phyloP scores from a whole-genome alignment of 495 filamentous ascomycete genomes.

The Aspergillus wentii region DNA sequence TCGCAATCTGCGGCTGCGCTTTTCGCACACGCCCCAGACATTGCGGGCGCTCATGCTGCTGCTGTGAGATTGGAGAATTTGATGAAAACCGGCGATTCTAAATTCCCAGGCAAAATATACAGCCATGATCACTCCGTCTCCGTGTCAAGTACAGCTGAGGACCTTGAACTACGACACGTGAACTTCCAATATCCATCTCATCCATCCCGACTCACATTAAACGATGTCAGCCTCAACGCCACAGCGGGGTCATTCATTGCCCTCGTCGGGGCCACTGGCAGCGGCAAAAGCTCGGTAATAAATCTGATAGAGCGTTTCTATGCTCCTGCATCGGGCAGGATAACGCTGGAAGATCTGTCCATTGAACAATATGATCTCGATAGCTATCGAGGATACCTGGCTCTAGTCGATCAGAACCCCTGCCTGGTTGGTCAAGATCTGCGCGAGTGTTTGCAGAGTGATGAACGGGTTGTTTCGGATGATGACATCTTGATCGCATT shows the following conservation, averaged over 20 bases:
- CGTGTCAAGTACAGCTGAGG: slow-evolving; percentile 1
- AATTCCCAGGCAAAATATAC: not conserved
- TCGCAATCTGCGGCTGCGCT: slow-evolving; percentile 41
- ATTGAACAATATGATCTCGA: slow-evolving; percentile 37
- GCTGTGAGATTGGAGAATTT: slow-evolving; percentile 2
- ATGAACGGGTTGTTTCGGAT: slow-evolving; percentile 6
- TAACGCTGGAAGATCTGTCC: slow-evolving; percentile 44
- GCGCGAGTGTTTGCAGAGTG: slow-evolving; percentile 8
- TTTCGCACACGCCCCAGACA: slow-evolving; percentile 39
- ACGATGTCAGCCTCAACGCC: slow-evolving; percentile 3
- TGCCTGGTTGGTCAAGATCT: slow-evolving; percentile 8
- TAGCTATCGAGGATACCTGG: slow-evolving; percentile 44
- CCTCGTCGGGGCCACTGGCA: slow-evolving; percentile 53
- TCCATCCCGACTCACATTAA: not conserved
- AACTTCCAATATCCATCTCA: slow-evolving; percentile 7
- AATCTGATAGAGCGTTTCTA: slow-evolving; percentile 55
- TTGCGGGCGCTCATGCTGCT: slow-evolving; percentile 35
- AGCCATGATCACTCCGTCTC: not conserved
- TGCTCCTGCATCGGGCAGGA: slow-evolving; percentile 40
- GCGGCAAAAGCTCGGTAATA: slow-evolving; percentile 45
- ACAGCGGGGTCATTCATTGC: slow-evolving; percentile 43
- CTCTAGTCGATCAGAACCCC: slow-evolving; percentile 58
- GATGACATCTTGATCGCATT: slow-evolving; percentile 6
- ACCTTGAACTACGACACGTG: slow-evolving; percentile 3
- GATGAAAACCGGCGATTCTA: not conserved